Evolutionary conservation across 2,329 filamentous ascomycete genomes (phyloP), one percentile per base, ranked within the genome.

Genomic region (Epichloe sibirici): DNA sequence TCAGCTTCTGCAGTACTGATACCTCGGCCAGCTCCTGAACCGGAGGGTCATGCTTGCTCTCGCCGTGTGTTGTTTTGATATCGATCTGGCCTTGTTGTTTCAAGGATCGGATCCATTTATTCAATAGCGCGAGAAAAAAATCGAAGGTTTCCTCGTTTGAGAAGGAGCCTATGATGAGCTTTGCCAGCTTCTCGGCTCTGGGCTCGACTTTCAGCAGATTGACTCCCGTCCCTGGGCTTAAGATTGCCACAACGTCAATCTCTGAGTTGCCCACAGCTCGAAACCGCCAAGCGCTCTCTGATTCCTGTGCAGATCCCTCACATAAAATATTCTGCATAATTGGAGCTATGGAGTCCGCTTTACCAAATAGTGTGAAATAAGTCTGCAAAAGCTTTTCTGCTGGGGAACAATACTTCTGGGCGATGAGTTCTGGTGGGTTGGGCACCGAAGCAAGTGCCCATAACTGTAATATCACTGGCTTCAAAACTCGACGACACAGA

Each of bases 1-100:
- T 79, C 66, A 89, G 74, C 37, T 75, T 76, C 59, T 86, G 82
- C 7, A 88, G 71, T 0, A 87, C 66, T 48, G 81, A 81, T 5
- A 82, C 72, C 56, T 85, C 74, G 5, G 76, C 65, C 1, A 89
- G 67, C 4, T 73, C 71, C 4, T 62, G 62, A 3, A 80, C 54
- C 0, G 77, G 69, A 45, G 78, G 72, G 66, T 58, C 2, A 69
- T 63, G 21, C 21, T 28, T 31, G 28, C 42, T 39, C 9, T 66
- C 59, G 9, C 60, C 57, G 5, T 69, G 53, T 4, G 62, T 53
- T 5, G 63, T 56, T n/a, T 64, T 61, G 52, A 61, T 62, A 7
- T 55, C 58, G 3, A 55, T 51, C 3, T 28, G 60, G 52, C 44
- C 61, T 63, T 59, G 56, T 45, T 59, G 62, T 35, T 59, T 61